Evolutionary conservation across 2,329 filamentous ascomycete species (phyloP).

Genomic region (Colletotrichum eremochloae): DNA sequence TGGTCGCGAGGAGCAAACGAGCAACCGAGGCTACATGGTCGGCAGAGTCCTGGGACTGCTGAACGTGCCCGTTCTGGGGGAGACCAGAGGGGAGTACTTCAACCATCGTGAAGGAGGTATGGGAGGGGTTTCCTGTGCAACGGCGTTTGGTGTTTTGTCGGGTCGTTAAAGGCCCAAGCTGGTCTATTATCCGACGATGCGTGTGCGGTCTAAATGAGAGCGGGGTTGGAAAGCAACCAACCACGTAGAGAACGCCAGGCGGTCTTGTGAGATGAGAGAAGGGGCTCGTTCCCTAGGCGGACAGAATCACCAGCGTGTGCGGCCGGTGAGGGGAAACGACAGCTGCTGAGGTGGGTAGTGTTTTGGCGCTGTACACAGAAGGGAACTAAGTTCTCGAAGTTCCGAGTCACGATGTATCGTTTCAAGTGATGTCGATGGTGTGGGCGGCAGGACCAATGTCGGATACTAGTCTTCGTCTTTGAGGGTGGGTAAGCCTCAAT

Average conservation of each 20-base stretch:
- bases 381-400: constrained; percentile 3
- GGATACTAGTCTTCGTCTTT: constrained; percentile 27
- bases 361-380: constrained; percentile 6
- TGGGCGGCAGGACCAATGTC: constrained; percentile 46
- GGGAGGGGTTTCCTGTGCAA: constrained; percentile 12
- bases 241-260: constrained; percentile 10
- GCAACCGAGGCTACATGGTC: constrained; percentile 42
- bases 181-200: constrained; percentile 24
- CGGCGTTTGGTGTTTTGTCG: not conserved
- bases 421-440: constrained; percentile 31
- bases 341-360: not conserved
- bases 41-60: constrained; percentile 38
- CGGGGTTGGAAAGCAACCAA: constrained; percentile 19
- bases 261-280: constrained; percentile 7
- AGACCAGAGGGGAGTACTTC: constrained; percentile 48
- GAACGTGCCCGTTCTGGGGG: constrained; percentile 40
- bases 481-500: constrained; percentile 51
- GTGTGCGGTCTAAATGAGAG: constrained; percentile 13
- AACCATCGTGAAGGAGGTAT: constrained; percentile 47
- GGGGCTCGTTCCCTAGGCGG: constrained; percentile 6
- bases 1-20: constrained; percentile 42
- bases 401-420: constrained; percentile 11
- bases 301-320: constrained; percentile 9
- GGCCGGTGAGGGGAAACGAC: constrained; percentile 18
- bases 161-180: constrained; percentile 22